phyloP scores from a whole-genome alignment of 139 green algal genomes.

The Micromonas commoda region DNA sequence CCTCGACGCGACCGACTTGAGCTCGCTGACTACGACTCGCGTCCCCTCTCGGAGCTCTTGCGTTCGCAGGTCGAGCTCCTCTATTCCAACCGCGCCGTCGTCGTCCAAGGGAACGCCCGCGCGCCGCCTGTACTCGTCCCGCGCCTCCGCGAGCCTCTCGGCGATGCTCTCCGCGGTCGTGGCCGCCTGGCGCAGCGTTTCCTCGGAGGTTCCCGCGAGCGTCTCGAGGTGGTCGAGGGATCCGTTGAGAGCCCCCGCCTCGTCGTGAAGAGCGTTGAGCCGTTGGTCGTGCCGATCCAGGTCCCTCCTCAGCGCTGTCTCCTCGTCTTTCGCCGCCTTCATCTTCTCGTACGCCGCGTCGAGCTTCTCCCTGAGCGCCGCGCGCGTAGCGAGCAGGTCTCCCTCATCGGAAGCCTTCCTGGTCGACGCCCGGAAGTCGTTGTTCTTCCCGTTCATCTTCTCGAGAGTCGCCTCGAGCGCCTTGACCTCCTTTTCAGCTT shows the following conservation, averaged over 20 bases:
- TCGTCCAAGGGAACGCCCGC: not conserved
- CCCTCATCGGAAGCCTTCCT: conserved; percentile 39
- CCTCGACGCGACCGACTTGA: not conserved
- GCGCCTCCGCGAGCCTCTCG: not conserved
- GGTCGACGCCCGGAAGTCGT: conserved; percentile 43
- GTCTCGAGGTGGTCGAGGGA: conserved; percentile 39
- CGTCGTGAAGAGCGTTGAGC: conserved; percentile 33
- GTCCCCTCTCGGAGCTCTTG: not conserved
- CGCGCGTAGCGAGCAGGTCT: conserved; percentile 37
- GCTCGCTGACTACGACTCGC: not conserved
- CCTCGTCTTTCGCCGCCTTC: conserved; percentile 48
- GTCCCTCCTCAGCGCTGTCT: conserved; percentile 31
- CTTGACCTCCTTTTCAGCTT: conserved; percentile 48
- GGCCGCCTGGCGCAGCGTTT: not conserved
- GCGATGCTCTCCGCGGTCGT: not conserved
- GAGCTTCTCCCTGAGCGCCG: conserved; percentile 45
- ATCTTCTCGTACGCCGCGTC: conserved; percentile 60
- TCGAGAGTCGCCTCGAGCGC: conserved; percentile 57
- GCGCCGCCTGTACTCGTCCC: not conserved
- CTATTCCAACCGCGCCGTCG: conserved; percentile 11
- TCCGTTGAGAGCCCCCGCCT: conserved; percentile 39
- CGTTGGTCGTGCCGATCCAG: conserved; percentile 28
- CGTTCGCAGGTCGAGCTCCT: not conserved
- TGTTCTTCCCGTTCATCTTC: conserved; percentile 59
- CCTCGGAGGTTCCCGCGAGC: not conserved